Evolutionary conservation across 192 early-diverging fungal genomes (phyloP).

Genomic region (Phlyctochytrium arcticum): DNA sequence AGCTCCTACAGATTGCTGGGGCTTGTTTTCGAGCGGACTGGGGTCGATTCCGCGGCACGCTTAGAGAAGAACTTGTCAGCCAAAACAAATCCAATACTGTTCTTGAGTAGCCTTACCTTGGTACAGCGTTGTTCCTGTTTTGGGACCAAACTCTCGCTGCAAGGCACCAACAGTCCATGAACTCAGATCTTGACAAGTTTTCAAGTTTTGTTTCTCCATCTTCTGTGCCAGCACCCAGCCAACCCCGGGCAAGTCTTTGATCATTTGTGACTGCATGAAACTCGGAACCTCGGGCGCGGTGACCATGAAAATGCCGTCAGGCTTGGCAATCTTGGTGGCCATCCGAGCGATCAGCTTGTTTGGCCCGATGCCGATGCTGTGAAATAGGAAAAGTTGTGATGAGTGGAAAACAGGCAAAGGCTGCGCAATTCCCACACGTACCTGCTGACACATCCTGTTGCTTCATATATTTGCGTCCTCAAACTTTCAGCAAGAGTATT

Average conservation of each 20-base stretch:
- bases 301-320: slow-evolving; percentile 45
- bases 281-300: not conserved
- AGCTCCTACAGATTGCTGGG: slow-evolving; percentile 73
- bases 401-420: not conserved
- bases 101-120: slow-evolving; percentile 35
- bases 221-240: slow-evolving; percentile 50
- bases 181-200: slow-evolving; percentile 33
- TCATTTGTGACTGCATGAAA: slow-evolving; percentile 17
- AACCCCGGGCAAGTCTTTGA: slow-evolving; percentile 56
- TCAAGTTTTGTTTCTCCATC: slow-evolving; percentile 32
- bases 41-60: slow-evolving; percentile 69
- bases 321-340: slow-evolving; percentile 72
- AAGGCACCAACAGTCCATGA: slow-evolving; percentile 36
- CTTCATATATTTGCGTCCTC: slow-evolving; percentile 18
- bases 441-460: slow-evolving; percentile 8
- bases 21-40: slow-evolving; percentile 58
- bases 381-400: not conserved
- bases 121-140: slow-evolving; percentile 64
- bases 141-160: slow-evolving; percentile 65
- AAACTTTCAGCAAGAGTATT: slow-evolving; percentile 28
- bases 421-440: not conserved
- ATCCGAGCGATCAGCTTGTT: slow-evolving; percentile 73
- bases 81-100: not conserved
- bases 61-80: not conserved
- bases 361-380: slow-evolving; percentile 71